These are phyloP conservation scores for Boletus reticuloceps DNA, from an alignment of 768 basidiomycete species.

Conservation along the genomic window DNA sequence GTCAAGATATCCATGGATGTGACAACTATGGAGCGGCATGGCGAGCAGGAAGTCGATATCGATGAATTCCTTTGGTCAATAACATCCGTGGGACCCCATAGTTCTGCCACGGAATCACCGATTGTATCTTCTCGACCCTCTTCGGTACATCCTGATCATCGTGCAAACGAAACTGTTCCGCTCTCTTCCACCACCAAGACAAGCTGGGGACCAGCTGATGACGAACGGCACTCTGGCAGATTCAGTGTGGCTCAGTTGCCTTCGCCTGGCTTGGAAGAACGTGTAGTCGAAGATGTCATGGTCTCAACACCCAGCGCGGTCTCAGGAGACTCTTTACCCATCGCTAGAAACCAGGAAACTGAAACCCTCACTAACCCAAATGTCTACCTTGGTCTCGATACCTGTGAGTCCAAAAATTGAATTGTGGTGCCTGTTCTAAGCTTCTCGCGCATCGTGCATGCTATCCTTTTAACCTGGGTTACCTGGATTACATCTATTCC, in stretches of 20 bases:
- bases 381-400: constrained; percentile 25
- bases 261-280: constrained; percentile 57
- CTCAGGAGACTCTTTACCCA: constrained; percentile 19
- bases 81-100: constrained; percentile 59
- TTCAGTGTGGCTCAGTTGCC: constrained; percentile 40
- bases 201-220: constrained; percentile 52
- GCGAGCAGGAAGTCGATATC: constrained; percentile 32
- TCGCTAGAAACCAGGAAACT: no score
- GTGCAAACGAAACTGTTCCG: constrained; percentile 51
- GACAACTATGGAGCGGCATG: constrained; percentile 18
- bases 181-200: constrained; percentile 41
- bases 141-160: constrained; percentile 56
- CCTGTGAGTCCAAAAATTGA: constrained; percentile 14
- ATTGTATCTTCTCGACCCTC: constrained; percentile 39
- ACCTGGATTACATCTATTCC: constrained; percentile 38
- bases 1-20: constrained; percentile 7
- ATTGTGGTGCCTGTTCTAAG: background rate
- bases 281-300: constrained; percentile 34
- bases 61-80: constrained; percentile 68
- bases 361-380: background rate
- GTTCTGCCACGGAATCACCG: constrained; percentile 39
- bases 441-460: constrained; percentile 10
- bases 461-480: constrained; percentile 40
- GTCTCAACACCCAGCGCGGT: background rate
- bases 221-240: constrained; percentile 33